Base-by-base conservation (phyloP, 73 alveolate genomes). In the Tetrahymena thermophila region DNA sequence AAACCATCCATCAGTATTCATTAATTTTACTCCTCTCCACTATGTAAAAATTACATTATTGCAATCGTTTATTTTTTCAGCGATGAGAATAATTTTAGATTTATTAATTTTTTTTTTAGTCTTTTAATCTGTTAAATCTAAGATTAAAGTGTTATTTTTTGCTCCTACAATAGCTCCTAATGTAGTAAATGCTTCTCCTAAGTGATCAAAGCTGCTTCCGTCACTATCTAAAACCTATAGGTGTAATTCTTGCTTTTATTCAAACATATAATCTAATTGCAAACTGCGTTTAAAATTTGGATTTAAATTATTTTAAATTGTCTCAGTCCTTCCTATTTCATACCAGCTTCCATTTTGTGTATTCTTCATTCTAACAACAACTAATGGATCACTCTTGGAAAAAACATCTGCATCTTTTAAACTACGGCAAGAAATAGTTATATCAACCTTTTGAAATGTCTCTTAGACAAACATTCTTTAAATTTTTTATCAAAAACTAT, bases 111-210 rank as follows among this genome's bases (percentile, higher is more conserved):
- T 71, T 34, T 71, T 71, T 71, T 71, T 5, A 28, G 89, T 71
- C 40, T 71, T 71, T 35, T 40, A 31, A 25, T 89, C 40, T 35
- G 94, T 94, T 43, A 96, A 71, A 34, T 97, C 97, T 93, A 56
- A 94, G 35, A 93, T 94, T 10, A 85, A 94, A 3, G 97, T 97
- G 50, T 96, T 58, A 56, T 96, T 97, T 42, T 55, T 96, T 35
- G 98, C 97, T 25, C 98, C 99, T 84, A 96, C 58, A 13, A 97
- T 42, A 3, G 96, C 71, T 31, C 98, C 99, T 15, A 97, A 35
- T 31, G 98, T 96, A 38, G 98, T 97, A 85, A 93, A 95, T 21
- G 85, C 89, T 13, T 43, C 57, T 19, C 99, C 97, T 31, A 97
- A 38, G 15, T 85, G 44, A 23, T 96, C 98, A n/a, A 89, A 93